Evolutionary conservation across 2,329 filamentous ascomycete genomes (phyloP), one percentile per base, ranked within the genome.

Genomic region (Microsporum audouinii): DNA sequence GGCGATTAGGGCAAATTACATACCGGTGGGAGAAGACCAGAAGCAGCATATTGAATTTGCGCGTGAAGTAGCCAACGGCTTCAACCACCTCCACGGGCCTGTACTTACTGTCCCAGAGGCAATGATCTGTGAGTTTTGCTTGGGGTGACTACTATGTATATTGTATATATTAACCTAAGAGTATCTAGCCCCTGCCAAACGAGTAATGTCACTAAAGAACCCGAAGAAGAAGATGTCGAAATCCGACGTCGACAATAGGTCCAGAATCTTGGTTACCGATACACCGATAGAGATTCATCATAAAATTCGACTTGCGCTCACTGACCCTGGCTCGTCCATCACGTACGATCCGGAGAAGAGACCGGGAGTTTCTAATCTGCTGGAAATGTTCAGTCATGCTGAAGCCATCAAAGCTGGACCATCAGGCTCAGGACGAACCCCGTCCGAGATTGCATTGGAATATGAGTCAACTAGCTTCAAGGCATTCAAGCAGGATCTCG

Each of bases 11-110:
- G 88, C 92, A 63, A 96, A 92, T 0, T 89, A 96, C 75, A 92
- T 99, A 29, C 94, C 94, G 8, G 92, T 99, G 1, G 94, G 94
- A n/a, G 88, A 95, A 66, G 94, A 99, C 72, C 94, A 99, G 75
- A 80, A 80, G 61, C 94, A 99, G 69, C 94, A 99, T 74, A 83
- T 99, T 27, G 94, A 99, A 72, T 95, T 97, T 71, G 85, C 91
- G 0, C 83, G 94, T 59, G 87, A 95, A 71, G 87, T 91, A 64
- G 94, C 88, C 6, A 87, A 84, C 63, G 88, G 88, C 70, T 97
- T 99, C 77, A 96, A 97, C 73, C 80, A 88, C 69, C 75, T 82
- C 1, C 89, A 88, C 67, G 83, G 83, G 1, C 69, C 76, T 0
- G 72, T 83, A n/a, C 80, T 95, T 2, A 77, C 86, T 0, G 71